Base-by-base conservation (phyloP, 495 filamentous ascomycete species). In the Talaromyces stipitatus region DNA sequence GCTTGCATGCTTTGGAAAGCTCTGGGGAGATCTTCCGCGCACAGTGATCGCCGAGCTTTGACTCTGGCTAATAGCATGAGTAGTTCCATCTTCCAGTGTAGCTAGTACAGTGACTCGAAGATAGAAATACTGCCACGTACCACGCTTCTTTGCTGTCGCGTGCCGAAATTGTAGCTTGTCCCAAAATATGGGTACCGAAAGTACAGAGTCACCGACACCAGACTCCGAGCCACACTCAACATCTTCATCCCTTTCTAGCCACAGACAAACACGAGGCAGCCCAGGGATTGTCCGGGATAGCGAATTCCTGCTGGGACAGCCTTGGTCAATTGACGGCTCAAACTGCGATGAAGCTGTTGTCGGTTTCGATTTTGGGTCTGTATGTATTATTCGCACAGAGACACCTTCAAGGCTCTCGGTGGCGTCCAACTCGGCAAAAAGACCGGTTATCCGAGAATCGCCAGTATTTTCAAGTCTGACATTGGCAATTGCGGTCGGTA, bases 41-140 rank as follows among this genome's bases (percentile, higher is more conserved):
- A 54, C 52, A 26, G 52, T 54, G 14, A 54, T 41, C 2, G 52
- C 52, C n/a, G 52, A 20, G 30, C 52, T 54, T 20, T 27, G 52
- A 18, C 29, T 23, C 18, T 20, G 52, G 20, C 30, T 23, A 28
- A 54, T 14, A 4, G 30, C 23, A 36, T 33, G 52, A 26, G 20
- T 54, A 10, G 23, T 54, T 6, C 52, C 52, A 41, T 54, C 33
- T 41, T 54, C 29, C 11, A 54, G n/a, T 12, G n/a, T 23, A 7
- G 52, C 52, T 41, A 24, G n/a, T 2, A 54, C 52, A 0, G 29
- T 54, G 14, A 54, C 52, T 22, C 52, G 28, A 22, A 54, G 22
- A 12, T 54, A 54, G n/a, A 54, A 54, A 24, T 38, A 54, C 30
- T 54, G 52, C 52, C 52, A 54, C 16, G 52, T 54, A 23, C 52